Percentiles rank a stretch among this genome's conserved stretches.
These are phyloP conservation scores for Priceomyces haplophilus DNA, from an alignment of 805 yeast genomes.

Conservation along the genomic window DNA sequence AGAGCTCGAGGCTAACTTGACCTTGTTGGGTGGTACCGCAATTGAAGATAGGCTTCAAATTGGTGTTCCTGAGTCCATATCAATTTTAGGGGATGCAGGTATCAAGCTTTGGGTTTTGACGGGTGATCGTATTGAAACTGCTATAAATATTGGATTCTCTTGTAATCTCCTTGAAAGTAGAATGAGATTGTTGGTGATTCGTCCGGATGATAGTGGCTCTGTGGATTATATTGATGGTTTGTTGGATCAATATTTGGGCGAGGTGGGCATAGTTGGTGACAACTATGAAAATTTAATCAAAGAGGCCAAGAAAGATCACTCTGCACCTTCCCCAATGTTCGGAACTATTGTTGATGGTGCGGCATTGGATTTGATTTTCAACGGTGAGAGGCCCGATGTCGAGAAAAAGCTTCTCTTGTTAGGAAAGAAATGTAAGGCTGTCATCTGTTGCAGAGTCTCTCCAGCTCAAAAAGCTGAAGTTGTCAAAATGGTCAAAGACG, in stretches of 20 bases:
- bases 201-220: conserved; percentile 53
- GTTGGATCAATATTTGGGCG: conserved; percentile 46
- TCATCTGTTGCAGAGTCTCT: conserved; percentile 80
- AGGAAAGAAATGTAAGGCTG: conserved; percentile 74
- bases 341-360: conserved; percentile 74
- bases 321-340: conserved; percentile 54
- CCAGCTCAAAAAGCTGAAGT: conserved; percentile 82
- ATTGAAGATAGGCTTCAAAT: conserved; percentile 77
- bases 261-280: conserved; percentile 37
- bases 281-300: conserved; percentile 40
- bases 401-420: conserved; percentile 59
- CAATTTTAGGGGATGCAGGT: conserved; percentile 65
- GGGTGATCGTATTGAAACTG: conserved; percentile 81
- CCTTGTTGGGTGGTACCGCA: conserved; percentile 73
- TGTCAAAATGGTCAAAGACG: conserved; percentile 61
- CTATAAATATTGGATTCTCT: conserved; percentile 78
- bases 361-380: conserved; percentile 49
- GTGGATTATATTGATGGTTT: conserved; percentile 32
- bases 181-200: conserved; percentile 68
- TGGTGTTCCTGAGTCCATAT: conserved; percentile 75
- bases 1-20: conserved; percentile 56
- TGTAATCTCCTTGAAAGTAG: conserved; percentile 66
- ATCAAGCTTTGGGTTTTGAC: conserved; percentile 81
- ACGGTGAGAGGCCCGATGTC: conserved; percentile 21
- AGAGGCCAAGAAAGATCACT: conserved; percentile 57